Conservation (phyloP, 2,329 filamentous ascomycete genomes). For the Hypomyces rosellus region DNA sequence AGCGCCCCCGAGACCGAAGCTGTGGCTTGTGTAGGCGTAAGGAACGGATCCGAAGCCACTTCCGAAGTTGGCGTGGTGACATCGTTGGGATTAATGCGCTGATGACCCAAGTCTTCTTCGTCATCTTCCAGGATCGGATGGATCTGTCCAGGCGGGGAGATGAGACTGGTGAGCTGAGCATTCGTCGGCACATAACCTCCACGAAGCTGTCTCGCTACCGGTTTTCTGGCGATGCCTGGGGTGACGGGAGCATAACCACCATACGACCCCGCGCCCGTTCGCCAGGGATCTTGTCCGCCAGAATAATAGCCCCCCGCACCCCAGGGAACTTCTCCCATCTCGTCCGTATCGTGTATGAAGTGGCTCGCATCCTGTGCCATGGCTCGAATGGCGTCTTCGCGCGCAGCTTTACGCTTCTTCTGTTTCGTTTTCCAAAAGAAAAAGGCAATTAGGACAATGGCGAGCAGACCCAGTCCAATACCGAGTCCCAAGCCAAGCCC, state of each 20-base stretch:
- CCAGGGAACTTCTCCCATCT: slow-evolving; percentile 34
- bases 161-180: slow-evolving; percentile 21
- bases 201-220: slow-evolving; percentile 23
- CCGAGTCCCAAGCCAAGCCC: slow-evolving; percentile 62
- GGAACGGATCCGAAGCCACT: slow-evolving; percentile 43
- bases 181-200: slow-evolving; percentile 28
- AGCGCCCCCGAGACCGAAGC: slow-evolving; percentile 10
- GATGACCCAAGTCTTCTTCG: slow-evolving; percentile 40
- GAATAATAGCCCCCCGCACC: slow-evolving; percentile 38
- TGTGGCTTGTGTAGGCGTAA: slow-evolving; percentile 33
- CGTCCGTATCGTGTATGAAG: slow-evolving; percentile 38
- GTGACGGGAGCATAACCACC: slow-evolving; percentile 10
- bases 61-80: slow-evolving; percentile 30
- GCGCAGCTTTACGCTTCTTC: slow-evolving; percentile 29
- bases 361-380: slow-evolving; percentile 44
- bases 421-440: slow-evolving; percentile 45
- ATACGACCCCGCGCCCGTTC: slow-evolving; percentile 18
- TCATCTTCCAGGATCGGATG: slow-evolving; percentile 55
- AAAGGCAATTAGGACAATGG: slow-evolving; percentile 39
- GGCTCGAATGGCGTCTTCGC: slow-evolving; percentile 40
- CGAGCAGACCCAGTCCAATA: slow-evolving; percentile 42
- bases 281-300: slow-evolving; percentile 35
- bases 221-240: slow-evolving; percentile 28
- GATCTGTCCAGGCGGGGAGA: slow-evolving; percentile 36
- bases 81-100: slow-evolving; percentile 17